Conservation (phyloP, 495 filamentous ascomycete genomes). For the Xylaria flabelliformis region DNA sequence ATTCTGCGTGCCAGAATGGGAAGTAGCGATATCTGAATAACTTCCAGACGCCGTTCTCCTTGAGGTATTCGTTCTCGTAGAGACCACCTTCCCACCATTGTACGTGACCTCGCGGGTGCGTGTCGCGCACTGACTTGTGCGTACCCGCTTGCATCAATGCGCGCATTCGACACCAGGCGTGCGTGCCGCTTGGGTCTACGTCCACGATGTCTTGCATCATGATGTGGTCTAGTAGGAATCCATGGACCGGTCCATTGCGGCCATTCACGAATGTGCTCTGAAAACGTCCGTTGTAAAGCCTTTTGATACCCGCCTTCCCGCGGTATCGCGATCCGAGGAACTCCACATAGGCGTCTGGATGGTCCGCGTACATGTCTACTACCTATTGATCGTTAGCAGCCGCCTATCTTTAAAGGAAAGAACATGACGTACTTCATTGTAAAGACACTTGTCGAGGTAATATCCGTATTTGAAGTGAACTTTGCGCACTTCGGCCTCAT, state of each 20-base stretch:
- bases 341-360: conserved; percentile 62
- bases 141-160: conserved; percentile 62
- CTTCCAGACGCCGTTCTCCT: conserved; percentile 63
- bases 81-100: conserved; percentile 65
- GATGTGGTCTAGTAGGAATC: conserved; percentile 62
- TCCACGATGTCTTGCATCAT: conserved; percentile 64
- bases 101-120: conserved; percentile 55
- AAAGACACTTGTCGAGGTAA: conserved; percentile 65
- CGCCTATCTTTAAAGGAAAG: background rate
- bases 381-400: conserved; percentile 39
- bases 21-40: conserved; percentile 62
- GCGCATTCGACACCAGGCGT: conserved; percentile 61
- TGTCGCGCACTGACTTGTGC: conserved; percentile 54
- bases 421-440: conserved; percentile 52
- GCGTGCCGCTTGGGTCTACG: conserved; percentile 51
- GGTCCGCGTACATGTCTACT: conserved; percentile 58
- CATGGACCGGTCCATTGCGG: conserved; percentile 61
- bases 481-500: conserved; percentile 59
- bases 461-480: conserved; percentile 64
- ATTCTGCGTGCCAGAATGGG: conserved; percentile 62
- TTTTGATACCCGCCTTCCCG: conserved; percentile 58
- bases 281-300: conserved; percentile 62
- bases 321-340: conserved; percentile 62
- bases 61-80: conserved; percentile 67
- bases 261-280: conserved; percentile 54